Conservation (phyloP, 1,284 basidiomycete species). For the Ustilago sp. region DNA sequence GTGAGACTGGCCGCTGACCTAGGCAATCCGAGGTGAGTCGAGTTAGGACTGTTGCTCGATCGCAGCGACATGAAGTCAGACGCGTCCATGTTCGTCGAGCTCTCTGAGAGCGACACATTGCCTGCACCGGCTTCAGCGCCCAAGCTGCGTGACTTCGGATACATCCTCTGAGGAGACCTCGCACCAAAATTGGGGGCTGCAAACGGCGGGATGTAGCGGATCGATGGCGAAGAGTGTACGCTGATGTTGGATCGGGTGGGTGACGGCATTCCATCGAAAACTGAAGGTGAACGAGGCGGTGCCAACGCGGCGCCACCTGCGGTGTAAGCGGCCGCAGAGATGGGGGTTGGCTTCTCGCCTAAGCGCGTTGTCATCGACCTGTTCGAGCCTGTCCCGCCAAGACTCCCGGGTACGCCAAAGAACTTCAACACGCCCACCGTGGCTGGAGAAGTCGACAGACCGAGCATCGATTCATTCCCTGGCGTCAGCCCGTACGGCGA, state of each 20-base stretch:
- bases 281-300: constrained; percentile 37
- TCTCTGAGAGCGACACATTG: constrained; percentile 13
- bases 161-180: constrained; percentile 8
- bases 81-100: constrained; percentile 3
- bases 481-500: constrained; percentile 27
- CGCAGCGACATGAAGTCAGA: constrained; percentile 38
- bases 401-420: constrained; percentile 18
- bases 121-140: constrained; percentile 9
- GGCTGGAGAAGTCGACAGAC: constrained; percentile 36
- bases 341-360: constrained; percentile 22
- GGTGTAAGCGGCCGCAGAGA: neutral
- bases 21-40: constrained; percentile 30
- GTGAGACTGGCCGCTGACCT: constrained; percentile 29
- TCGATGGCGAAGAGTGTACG: constrained; percentile 34
- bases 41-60: constrained; percentile 37
- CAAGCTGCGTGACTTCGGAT: constrained; percentile 7
- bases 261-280: constrained; percentile 29
- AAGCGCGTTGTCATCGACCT: constrained; percentile 20
- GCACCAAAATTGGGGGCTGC: constrained; percentile 23
- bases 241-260: constrained; percentile 42
- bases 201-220: constrained; percentile 44
- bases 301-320: constrained; percentile 17
- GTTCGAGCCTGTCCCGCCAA: constrained; percentile 20
- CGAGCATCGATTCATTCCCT: constrained; percentile 32
- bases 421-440: neutral